Evolutionary conservation across 768 basidiomycete genomes (phyloP), one percentile per base, ranked within the genome.

Genomic region (Gloeopeniophorella convolvens): DNA sequence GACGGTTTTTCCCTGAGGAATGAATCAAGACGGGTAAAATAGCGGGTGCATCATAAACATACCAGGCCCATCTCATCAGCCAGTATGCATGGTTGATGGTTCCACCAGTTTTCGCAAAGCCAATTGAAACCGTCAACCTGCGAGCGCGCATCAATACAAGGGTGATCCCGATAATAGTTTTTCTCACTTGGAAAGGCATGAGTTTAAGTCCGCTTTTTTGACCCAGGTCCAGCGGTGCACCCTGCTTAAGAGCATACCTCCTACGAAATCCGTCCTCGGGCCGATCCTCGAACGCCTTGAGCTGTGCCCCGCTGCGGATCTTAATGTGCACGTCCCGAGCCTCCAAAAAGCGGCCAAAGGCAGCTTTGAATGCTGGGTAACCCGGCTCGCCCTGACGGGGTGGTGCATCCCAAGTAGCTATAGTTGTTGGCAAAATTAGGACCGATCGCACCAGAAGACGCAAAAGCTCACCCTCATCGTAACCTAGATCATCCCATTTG

Each of bases 61-160:
- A 89, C 91, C 63, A 93, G 68, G 51, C 93, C 93, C 96, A 99
- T 98, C 66, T 98, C 96, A 63, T 99, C 96, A 3, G 96, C 95
- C 18, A 98, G 76, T 55, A 94, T 94, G 54, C 85, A 90, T 35
- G 81, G 79, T 54, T 90, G 90, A 35, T 72, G 75, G 56, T 78
- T 82, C 83, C 85, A 90, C 92, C 92, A 94, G 55, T 92, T 90
- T 57, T 83, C 79, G 57, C 78, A 83, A 39, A 91, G 71, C 89
- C 87, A 90, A 47, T 89, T 88, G 45, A 89, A 82, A 28, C 87
- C 88, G 24, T 87, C 83, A 7, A 85, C 75, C 84, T 87, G 47
- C 13, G 23, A 49, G 52, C 1, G 30, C 3, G 47, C 32, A 45
- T n/a, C 28, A 60, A 41, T 9, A 48, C 21, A n/a, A 36, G n/a